Base-by-base conservation (phyloP, 225 moss, liverwort and hornwort species). In the Marchantia paleacea region DNA sequence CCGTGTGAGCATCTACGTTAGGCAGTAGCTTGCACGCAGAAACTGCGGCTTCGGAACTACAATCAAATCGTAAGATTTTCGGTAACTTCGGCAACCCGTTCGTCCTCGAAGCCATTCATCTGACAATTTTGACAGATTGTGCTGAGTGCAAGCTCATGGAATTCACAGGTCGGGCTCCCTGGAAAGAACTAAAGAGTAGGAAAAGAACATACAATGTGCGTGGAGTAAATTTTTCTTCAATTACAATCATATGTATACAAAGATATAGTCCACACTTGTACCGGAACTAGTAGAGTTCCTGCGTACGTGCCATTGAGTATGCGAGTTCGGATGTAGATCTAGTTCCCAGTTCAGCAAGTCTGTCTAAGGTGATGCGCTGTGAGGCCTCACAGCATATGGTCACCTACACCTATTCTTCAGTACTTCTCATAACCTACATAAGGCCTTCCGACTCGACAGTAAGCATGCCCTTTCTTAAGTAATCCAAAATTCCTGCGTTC, bases 241-340 rank as follows among this genome's bases (percentile, higher is more conserved):
- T 48, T 70, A 22, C 69, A 48, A 48, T 49, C 65, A 65, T 70
- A 70, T 70, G 69, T 70, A 8, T 48, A 70, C 69, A 70, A 29
- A 70, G 47, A 39, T 49, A 22, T 29, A 49, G 29, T 70, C 48
- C 69, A 48, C 69, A 39, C 6, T 48, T 70, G 69, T 20, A 70
- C 69, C 4, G 47, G 26, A 28, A 12, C 66, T 66, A 39, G 8
- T 49, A 28, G 20, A 70, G 69, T 19, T 16, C 18, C 48, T 18
- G 69, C 8, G 47, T 49, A 39, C 39, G 18, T 7, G 2, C 18
- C 39, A 30, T 47, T 6, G 12, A 69, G 7, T n/a, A 69, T 47
- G 39, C 48, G 7, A 18, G 11, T 20, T 19, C 19, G 19, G 15
- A 19, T 67, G 18, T 19, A 39, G 39, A 20, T 48, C 69, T 70